These are phyloP conservation scores for Boletus vermiculosoides DNA, from an alignment of 768 basidiomycete species.

Conservation along the genomic window DNA sequence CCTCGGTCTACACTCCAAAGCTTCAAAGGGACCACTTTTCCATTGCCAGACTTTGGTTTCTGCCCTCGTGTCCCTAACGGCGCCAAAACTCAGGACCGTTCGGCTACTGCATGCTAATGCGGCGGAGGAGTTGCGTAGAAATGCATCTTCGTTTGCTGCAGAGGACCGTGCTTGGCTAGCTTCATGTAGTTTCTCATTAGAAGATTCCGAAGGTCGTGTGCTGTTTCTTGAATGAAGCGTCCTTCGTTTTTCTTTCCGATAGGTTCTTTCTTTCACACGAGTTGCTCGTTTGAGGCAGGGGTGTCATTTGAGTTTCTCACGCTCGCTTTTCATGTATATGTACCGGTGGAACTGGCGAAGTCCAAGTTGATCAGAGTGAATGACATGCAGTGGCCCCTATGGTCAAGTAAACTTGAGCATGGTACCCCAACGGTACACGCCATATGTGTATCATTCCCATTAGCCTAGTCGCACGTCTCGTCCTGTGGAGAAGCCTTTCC, in stretches of 20 bases:
- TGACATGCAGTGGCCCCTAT: not conserved
- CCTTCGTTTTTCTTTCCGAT: not conserved
- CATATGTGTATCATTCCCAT: too few species aligned
- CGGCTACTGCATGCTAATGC: conserved; percentile 20
- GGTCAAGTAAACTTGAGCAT: not conserved
- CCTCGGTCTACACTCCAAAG: conserved; percentile 25
- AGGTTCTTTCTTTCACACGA: not conserved
- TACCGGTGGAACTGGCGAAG: not conserved
- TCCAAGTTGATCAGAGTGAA: not conserved
- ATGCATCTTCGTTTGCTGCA: not conserved
- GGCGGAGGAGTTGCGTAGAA: conserved; percentile 15
- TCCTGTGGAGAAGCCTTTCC: not conserved
- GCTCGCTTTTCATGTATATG: not conserved
- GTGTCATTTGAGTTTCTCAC: not conserved
- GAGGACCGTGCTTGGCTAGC: conserved; percentile 9
- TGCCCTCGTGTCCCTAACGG: conserved; percentile 24
- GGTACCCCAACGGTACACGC: too few species aligned
- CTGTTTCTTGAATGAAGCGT: conserved; percentile 9
- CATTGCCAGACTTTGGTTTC: conserved; percentile 20
- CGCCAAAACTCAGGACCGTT: conserved; percentile 18
- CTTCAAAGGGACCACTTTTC: conserved; percentile 8
- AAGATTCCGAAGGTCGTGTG: conserved; percentile 21
- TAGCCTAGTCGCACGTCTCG: not conserved
- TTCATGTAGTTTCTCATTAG: conserved; percentile 19
- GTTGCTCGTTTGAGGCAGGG: too few species aligned